These are phyloP conservation scores for Russula sp. DNA, from an alignment of 768 basidiomycete species.

Conservation along the genomic window DNA sequence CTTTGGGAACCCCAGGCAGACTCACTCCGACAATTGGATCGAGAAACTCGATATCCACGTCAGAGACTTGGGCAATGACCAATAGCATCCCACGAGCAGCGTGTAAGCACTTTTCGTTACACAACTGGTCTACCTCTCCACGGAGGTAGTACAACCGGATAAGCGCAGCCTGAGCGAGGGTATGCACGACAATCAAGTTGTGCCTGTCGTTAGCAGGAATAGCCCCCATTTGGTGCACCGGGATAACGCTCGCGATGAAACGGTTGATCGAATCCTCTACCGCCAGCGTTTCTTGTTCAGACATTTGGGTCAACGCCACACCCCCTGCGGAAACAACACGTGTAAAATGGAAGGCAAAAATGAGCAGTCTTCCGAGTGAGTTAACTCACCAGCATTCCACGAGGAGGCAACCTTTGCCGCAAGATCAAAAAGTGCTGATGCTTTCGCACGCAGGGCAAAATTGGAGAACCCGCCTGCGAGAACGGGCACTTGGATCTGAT, in stretches of 20 bases:
- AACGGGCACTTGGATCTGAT: conserved; percentile 44
- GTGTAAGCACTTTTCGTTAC: conserved; percentile 59
- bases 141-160: conserved; percentile 53
- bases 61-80: conserved; percentile 54
- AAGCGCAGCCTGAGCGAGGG: conserved; percentile 56
- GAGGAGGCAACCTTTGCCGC: conserved; percentile 52
- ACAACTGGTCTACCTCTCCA: conserved; percentile 40
- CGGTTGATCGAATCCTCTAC: conserved; percentile 58
- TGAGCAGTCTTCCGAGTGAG: conserved; percentile 14
- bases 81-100: conserved; percentile 55
- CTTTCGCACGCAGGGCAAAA: conserved; percentile 62
- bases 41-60: conserved; percentile 61
- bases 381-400: conserved; percentile 51
- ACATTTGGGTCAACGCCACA: conserved; percentile 37
- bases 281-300: conserved; percentile 51
- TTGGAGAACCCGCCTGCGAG: conserved; percentile 50
- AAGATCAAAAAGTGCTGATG: conserved; percentile 65
- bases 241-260: conserved; percentile 57
- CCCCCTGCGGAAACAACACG: conserved; percentile 9
- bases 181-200: conserved; percentile 52
- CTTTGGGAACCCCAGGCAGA: conserved; percentile 6
- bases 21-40: conserved; percentile 73
- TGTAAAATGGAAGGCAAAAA: background rate
- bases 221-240: conserved; percentile 55
- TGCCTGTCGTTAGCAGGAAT: conserved; percentile 52